A percentile compares a stretch with the other conserved stretches of the same genome.
These are phyloP conservation scores for Aureobasidium sp. DNA, from an alignment of 2,329 filamentous ascomycete species.

Conservation along the genomic window DNA sequence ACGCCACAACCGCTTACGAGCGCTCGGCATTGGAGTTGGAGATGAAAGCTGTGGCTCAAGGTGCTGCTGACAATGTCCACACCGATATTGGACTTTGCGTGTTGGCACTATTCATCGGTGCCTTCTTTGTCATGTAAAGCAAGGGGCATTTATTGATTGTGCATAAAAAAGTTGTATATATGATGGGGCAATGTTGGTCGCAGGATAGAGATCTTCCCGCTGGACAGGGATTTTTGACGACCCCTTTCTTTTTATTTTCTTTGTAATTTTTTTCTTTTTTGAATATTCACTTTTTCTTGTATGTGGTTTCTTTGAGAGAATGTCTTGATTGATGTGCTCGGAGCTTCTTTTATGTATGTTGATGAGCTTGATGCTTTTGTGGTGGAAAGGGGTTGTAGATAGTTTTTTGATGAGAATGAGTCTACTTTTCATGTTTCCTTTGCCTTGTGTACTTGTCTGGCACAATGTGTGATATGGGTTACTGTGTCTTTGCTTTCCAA, in stretches of 20 bases:
- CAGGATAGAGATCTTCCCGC: not conserved
- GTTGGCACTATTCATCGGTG: not conserved
- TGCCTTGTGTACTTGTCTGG: no score
- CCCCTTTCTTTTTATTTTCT: not conserved
- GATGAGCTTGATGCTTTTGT: not conserved
- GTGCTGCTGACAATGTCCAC: not conserved
- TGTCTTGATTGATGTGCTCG: not conserved
- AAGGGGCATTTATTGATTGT: not conserved
- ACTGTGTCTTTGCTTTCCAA: no score
- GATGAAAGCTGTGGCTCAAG: not conserved
- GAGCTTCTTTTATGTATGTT: not conserved
- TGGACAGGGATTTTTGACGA: not conserved
- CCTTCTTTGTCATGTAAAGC: conserved; percentile 4
- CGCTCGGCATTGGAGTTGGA: not conserved
- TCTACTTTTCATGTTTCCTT: not conserved
- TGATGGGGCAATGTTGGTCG: not conserved
- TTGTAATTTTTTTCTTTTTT: not conserved
- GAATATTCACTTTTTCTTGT: not conserved
- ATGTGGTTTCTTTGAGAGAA: not conserved
- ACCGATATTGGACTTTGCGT: conserved; percentile 3
- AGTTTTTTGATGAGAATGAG: not conserved
- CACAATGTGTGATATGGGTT: no score
- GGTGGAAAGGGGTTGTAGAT: not conserved
- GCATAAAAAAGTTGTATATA: not conserved
- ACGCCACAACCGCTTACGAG: not conserved